Evolutionary conservation across 2,329 filamentous ascomycete species (phyloP), one percentile per base, ranked within the genome.

Genomic region (Hymenoscyphus scutula): DNA sequence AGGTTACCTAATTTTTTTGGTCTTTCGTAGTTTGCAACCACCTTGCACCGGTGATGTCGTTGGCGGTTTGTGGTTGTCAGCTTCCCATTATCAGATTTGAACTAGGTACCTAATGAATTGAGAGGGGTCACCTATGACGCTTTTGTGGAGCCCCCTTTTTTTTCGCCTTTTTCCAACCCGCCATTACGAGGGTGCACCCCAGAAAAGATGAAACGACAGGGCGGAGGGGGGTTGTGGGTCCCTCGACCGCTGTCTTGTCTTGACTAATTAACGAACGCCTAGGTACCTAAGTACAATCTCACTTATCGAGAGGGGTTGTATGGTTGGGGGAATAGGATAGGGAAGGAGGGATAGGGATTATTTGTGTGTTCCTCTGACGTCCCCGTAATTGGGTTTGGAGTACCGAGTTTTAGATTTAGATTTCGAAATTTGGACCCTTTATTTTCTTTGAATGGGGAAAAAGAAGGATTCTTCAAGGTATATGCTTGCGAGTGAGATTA

Each of bases 121-220:
- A 2, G 17, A 19, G 19, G 41, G 41, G 8, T 48, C n/a, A 48
- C 5, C 41, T 48, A 48, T 48, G 41, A 48, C 41, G 41, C 19
- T n/a, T 19, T 23, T 48, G 41, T 23, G 38, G 38, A 41, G 15
- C 38, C 38, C 15, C 17, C 10, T 13, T 13, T 34, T 30, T 30
- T 34, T 34, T 11, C 10, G 10, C 32, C 32, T 30, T 8, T 8
- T 11, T 13, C n/a, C n/a, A n/a, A n/a, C 37, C 37, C 37, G 17
- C 37, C 38, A 41, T 41, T 41, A 19, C 38, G 38, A 41, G 38
- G 38, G 38, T 5, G 5, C 17, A 41, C 38, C 38, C 38, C 41
- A 48, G 41, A 7, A 48, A 23, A 48, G 41, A 48, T 48, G 41
- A 48, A 48, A 48, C 41, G 41, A 48, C 41, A 48, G 41, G 41